Evolutionary conservation across 2,329 filamentous ascomycete genomes (phyloP), one percentile per base, ranked within the genome.

Genomic region (Scedosporium boydii): DNA sequence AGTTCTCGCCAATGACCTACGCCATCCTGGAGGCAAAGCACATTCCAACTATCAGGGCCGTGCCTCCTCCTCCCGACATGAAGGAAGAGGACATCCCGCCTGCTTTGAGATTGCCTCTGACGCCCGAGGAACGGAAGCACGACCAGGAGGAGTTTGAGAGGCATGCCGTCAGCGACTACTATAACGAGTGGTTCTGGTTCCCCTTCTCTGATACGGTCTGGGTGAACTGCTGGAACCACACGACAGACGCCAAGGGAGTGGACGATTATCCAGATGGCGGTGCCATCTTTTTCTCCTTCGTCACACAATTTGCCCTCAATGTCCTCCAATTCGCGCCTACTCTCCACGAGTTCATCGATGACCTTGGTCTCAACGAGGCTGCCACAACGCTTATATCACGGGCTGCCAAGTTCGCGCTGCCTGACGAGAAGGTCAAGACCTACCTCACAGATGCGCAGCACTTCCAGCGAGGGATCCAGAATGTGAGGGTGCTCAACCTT

Each of bases 101-200:
- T 7, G 74, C 73, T 5, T 69, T 79, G 6, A 68, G 72, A 12
- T 68, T 69, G 21, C 66, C 69, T 1, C 70, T 72, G 62, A 74
- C 71, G 2, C 66, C 68, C 3, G 68, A 70, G 21, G 67, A 75
- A 60, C 69, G 74, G n/a, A 68, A 68, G 9, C 64, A 65, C 1
- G 75, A 77, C 1, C 69, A 73, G 4, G 64, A 51, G 4, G 69
- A 72, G 0, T 81, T 80, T 63, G 71, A 77, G 63, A 64, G 68
- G 1, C 69, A 72, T 2, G 76, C 76, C 14, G 67, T 67, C 0
- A 72, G 76, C 34, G 71, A 75, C 58, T 80, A 78, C 64, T 80
- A 80, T 62, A 69, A 71, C 23, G 78, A 81, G 65, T 80, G 77
- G 76, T 81, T 81, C 66, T 81, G 78, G 79, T 81, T 80, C 64